Conservation (phyloP, 2,329 filamentous ascomycete species). For the Aureobasidium subglaciale region DNA sequence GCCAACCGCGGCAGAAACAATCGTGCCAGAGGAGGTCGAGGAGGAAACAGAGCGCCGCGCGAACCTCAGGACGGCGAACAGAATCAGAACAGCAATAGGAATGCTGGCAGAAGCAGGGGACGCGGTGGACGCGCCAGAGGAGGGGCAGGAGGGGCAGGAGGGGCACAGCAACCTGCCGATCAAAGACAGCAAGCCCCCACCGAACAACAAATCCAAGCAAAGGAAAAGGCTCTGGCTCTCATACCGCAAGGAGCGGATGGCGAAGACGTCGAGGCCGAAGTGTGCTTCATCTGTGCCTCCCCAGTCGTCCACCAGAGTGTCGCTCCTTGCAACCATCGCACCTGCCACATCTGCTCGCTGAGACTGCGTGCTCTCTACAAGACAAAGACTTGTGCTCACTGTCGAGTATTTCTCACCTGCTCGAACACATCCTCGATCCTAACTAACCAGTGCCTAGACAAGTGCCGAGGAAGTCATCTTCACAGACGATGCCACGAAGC, state of each 20-base stretch:
- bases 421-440: not conserved
- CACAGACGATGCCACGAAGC: constrained; percentile 74
- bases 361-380: constrained; percentile 91
- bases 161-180: constrained; percentile 20
- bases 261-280: constrained; percentile 50
- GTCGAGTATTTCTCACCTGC: constrained; percentile 62
- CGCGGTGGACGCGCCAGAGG: constrained; percentile 35
- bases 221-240: constrained; percentile 1
- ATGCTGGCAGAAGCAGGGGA: constrained; percentile 20
- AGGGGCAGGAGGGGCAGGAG: constrained; percentile 25
- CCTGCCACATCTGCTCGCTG: constrained; percentile 91
- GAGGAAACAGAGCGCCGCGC: constrained; percentile 28
- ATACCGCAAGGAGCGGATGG: not conserved
- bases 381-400: constrained; percentile 94
- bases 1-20: constrained; percentile 22
- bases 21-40: constrained; percentile 30
- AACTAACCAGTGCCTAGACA: constrained; percentile 38
- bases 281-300: constrained; percentile 98
- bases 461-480: constrained; percentile 81
- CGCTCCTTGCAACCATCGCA: constrained; percentile 90
- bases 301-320: constrained; percentile 80
- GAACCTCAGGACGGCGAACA: constrained; percentile 21
- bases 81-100: constrained; percentile 23
- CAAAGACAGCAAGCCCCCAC: constrained; percentile 21
- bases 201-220: constrained; percentile 16